A percentile compares a stretch with the other conserved stretches of the same genome.
phyloP scores from a whole-genome alignment of 352 stramenopile species.

The Plasmopara viticola region DNA sequence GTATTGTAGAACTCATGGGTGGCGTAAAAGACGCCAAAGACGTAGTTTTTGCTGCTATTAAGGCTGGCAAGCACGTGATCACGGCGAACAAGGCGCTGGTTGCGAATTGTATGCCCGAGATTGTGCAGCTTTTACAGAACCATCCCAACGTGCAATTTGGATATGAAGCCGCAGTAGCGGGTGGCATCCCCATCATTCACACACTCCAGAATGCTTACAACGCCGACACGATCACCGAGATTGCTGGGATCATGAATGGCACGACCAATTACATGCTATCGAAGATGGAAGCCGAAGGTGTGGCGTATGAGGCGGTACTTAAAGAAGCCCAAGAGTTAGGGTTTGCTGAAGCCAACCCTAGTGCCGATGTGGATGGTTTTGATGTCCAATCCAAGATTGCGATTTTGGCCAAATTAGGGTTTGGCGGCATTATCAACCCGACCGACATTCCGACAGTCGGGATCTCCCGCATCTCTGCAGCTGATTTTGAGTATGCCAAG shows the following conservation, averaged over 20 bases:
- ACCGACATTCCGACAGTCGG: slow-evolving; percentile 88
- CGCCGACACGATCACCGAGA: slow-evolving; percentile 89
- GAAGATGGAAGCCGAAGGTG: slow-evolving; percentile 93
- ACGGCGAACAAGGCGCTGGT: slow-evolving; percentile 97
- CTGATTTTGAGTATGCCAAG: slow-evolving; percentile 96
- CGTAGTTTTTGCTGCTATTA: slow-evolving; percentile 89
- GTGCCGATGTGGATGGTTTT: slow-evolving; percentile 93
- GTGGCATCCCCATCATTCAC: slow-evolving; percentile 96
- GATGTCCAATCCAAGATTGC: slow-evolving; percentile 96
- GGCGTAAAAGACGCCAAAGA: slow-evolving; percentile 92
- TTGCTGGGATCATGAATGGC: slow-evolving; percentile 96
- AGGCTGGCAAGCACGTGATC: slow-evolving; percentile 91
- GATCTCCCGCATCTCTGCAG: slow-evolving; percentile 87
- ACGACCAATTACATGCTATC: slow-evolving; percentile 98
- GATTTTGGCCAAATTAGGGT: slow-evolving; percentile 92
- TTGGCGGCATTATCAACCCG: slow-evolving; percentile 86
- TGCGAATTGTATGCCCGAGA: slow-evolving; percentile 90
- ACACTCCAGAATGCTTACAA: slow-evolving; percentile 90
- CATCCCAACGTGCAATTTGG: slow-evolving; percentile 85
- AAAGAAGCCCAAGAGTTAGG: slow-evolving; percentile 91
- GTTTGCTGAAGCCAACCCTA: slow-evolving; percentile 93
- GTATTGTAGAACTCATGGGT: slow-evolving; percentile 95
- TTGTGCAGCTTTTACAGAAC: slow-evolving; percentile 74
- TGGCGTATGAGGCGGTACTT: slow-evolving; percentile 89
- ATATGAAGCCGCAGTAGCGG: slow-evolving; percentile 94